Conservation (phyloP, 2,329 filamentous ascomycete species). For the Paraphoma chrysanthemicola region DNA sequence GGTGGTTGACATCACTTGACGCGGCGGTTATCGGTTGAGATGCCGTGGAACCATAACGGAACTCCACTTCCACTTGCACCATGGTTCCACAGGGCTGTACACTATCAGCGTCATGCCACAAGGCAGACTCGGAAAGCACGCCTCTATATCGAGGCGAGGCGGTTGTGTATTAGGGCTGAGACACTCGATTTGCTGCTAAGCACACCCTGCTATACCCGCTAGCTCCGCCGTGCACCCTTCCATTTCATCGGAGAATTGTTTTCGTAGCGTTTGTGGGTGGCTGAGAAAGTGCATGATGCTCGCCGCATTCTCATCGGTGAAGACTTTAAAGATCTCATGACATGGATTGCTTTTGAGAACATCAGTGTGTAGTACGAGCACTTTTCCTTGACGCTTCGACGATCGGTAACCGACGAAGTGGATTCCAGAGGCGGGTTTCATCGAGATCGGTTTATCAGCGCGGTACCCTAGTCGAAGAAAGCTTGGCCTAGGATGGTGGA, state of each 20-base stretch:
- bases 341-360: not conserved
- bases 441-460: too few species aligned
- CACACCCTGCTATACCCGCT: not conserved
- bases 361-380: not conserved
- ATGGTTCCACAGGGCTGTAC: slow-evolving; percentile 1
- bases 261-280: not conserved
- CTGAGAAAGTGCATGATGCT: not conserved
- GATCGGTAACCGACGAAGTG: not conserved
- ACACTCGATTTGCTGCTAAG: not conserved
- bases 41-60: not conserved
- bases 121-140: slow-evolving; percentile 4
- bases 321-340: not conserved
- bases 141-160: not conserved
- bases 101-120: not conserved
- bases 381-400: not conserved
- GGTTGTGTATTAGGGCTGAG: slow-evolving; percentile 1
- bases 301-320: slow-evolving; percentile 5
- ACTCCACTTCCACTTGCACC: not conserved
- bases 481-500: too few species aligned
- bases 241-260: not conserved
- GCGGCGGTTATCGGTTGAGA: not conserved
- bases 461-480: too few species aligned
- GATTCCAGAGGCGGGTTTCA: too few species aligned
- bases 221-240: not conserved
- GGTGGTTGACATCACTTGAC: not conserved